These are phyloP conservation scores for Coniosporium tulheliwenetii DNA, from an alignment of 2,329 filamentous ascomycete species.

Conservation along the genomic window DNA sequence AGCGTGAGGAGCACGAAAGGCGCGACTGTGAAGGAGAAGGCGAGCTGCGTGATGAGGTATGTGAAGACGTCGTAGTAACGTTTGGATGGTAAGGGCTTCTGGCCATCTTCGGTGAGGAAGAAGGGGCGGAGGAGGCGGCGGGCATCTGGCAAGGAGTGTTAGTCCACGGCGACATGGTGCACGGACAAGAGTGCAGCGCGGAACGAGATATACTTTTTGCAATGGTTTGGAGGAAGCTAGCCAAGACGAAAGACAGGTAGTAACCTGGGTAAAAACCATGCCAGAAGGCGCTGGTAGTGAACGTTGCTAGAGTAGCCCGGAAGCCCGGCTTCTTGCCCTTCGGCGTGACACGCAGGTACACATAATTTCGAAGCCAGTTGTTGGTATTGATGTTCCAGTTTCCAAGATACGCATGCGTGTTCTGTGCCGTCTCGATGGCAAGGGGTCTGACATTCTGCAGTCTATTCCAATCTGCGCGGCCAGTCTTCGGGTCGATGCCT, in stretches of 20 bases:
- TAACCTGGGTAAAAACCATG: slow-evolving; percentile 97
- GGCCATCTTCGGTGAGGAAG: slow-evolving; percentile 68
- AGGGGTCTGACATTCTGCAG: slow-evolving; percentile 79
- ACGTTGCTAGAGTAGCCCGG: slow-evolving; percentile 83
- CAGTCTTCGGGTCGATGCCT: slow-evolving; percentile 70
- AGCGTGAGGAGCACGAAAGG: slow-evolving; percentile 78
- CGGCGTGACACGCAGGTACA: slow-evolving; percentile 89
- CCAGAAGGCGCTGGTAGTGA: slow-evolving; percentile 90
- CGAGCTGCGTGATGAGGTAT: slow-evolving; percentile 61
- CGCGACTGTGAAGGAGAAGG: slow-evolving; percentile 65
- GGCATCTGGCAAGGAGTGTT: slow-evolving; percentile 43
- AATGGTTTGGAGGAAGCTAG: slow-evolving; percentile 78
- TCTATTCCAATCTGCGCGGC: slow-evolving; percentile 78
- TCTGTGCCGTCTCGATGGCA: slow-evolving; percentile 79
- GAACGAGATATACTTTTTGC: slow-evolving; percentile 62
- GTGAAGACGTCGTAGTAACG: slow-evolving; percentile 73
- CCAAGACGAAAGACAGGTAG: slow-evolving; percentile 79
- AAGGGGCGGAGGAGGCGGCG: slow-evolving; percentile 83
- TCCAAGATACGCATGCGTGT: slow-evolving; percentile 78
- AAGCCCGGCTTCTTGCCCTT: slow-evolving; percentile 95
- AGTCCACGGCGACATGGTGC: neutral
- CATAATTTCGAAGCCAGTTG: slow-evolving; percentile 86
- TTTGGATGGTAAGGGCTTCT: slow-evolving; percentile 53
- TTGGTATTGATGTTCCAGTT: slow-evolving; percentile 99
- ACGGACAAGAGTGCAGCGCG: neutral